phyloP scores from a whole-genome alignment of 768 basidiomycete species.

The Hebeloma cylindrosporum region DNA sequence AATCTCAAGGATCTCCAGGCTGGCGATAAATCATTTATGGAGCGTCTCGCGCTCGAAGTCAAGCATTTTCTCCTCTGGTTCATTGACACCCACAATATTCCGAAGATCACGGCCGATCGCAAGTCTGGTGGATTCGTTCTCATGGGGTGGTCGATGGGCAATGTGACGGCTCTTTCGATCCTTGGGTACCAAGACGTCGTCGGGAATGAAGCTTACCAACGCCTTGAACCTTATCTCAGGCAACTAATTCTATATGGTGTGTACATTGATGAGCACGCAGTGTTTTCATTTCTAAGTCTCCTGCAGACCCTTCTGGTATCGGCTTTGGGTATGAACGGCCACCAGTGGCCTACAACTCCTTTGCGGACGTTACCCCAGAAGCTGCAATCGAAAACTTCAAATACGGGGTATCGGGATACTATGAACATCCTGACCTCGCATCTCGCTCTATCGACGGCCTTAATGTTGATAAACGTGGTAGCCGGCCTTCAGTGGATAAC shows the following conservation, averaged over 20 bases:
- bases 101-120: background rate
- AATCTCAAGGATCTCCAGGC: background rate
- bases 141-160: slow-evolving; percentile 1
- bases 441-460: background rate
- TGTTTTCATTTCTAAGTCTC: background rate
- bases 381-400: background rate
- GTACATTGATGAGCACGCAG: too few relatives aligned
- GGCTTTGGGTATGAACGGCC: slow-evolving; percentile 1
- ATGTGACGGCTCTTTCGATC: background rate
- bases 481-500: background rate
- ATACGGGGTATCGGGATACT: background rate
- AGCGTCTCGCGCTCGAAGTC: background rate
- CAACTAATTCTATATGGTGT: background rate
- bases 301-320: slow-evolving; percentile 1
- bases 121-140: slow-evolving; percentile 1
- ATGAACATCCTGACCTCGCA: background rate
- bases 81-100: background rate
- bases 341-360: background rate
- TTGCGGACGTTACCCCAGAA: background rate
- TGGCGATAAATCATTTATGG: background rate
- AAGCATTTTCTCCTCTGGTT: background rate
- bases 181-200: background rate
- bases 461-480: background rate
- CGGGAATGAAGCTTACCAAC: background rate
- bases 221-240: background rate